A percentile compares a stretch with the other conserved stretches of the same genome.
Conservation (phyloP, 805 yeast species). For the Yarrowia hollandica region DNA sequence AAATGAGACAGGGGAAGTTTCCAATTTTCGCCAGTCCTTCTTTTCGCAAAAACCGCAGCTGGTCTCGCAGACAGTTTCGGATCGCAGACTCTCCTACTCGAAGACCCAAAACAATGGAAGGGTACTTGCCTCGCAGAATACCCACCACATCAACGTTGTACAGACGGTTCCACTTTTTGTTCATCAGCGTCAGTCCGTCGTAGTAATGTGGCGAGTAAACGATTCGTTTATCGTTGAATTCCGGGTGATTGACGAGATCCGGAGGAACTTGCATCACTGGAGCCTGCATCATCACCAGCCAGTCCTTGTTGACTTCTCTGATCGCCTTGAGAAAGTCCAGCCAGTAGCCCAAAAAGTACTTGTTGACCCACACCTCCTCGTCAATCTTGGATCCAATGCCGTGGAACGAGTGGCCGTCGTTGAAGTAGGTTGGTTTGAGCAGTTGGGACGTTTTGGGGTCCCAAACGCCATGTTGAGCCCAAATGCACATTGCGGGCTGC, state of each 20-base stretch:
- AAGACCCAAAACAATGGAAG: constrained; percentile 71
- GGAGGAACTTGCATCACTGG: constrained; percentile 84
- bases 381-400: constrained; percentile 35
- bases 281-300: constrained; percentile 70
- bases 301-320: constrained; percentile 48
- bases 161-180: constrained; percentile 79
- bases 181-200: constrained; percentile 92
- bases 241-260: constrained; percentile 39
- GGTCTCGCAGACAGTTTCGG: constrained; percentile 66
- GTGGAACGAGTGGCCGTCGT: constrained; percentile 26
- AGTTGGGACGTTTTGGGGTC: constrained; percentile 42
- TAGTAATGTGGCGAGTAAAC: constrained; percentile 87
- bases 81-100: constrained; percentile 73
- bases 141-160: constrained; percentile 91
- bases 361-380: constrained; percentile 59
- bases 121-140: constrained; percentile 73
- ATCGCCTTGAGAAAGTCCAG: constrained; percentile 49
- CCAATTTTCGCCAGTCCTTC: constrained; percentile 71
- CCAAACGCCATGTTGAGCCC: constrained; percentile 76
- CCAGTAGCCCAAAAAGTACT: constrained; percentile 62
- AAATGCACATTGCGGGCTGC: constrained; percentile 72
- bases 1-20: constrained; percentile 69
- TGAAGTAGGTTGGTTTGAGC: constrained; percentile 54
- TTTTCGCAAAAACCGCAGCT: constrained; percentile 60
- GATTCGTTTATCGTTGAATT: constrained; percentile 52